Conservation (phyloP, 805 yeast genomes). For the Crinitomyces ghanaensis region DNA sequence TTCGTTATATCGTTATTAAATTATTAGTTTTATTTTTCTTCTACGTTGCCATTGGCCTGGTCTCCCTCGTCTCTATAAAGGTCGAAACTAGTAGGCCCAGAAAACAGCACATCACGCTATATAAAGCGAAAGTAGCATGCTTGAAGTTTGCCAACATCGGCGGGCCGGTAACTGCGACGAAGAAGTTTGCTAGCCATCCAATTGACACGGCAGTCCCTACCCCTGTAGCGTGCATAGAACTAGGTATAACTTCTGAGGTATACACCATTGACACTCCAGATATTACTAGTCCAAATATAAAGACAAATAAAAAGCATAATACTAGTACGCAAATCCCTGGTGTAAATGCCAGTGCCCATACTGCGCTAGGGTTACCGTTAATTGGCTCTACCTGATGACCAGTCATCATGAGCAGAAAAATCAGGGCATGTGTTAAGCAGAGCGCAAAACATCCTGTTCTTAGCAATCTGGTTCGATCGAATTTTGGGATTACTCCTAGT, state of each 20-base stretch:
- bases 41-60: no score
- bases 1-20: slow-evolving; percentile 1
- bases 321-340: slow-evolving; percentile 7
- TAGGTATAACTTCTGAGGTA: slow-evolving; percentile 8
- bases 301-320: slow-evolving; percentile 8
- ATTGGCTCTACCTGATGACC: slow-evolving; percentile 1
- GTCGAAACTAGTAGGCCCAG: no score
- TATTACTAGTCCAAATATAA: slow-evolving; percentile 4
- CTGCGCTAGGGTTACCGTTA: background rate
- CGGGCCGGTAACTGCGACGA: slow-evolving; percentile 7
- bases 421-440: background rate
- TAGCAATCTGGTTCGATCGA: background rate
- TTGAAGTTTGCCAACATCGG: slow-evolving; percentile 5
- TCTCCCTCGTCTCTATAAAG: no score
- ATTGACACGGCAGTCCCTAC: slow-evolving; percentile 5
- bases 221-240: slow-evolving; percentile 3
- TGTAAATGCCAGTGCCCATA: background rate
- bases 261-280: slow-evolving; percentile 9
- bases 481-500: background rate
- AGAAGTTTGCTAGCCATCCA: slow-evolving; percentile 7
- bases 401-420: background rate
- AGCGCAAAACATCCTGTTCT: background rate
- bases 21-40: background rate
- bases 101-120: no score
- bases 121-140: slow-evolving; percentile 4